Evolutionary conservation across 2,329 filamentous ascomycete genomes (phyloP), one percentile per base, ranked within the genome.

Genomic region (Ophiostoma novo-ulmi): DNA sequence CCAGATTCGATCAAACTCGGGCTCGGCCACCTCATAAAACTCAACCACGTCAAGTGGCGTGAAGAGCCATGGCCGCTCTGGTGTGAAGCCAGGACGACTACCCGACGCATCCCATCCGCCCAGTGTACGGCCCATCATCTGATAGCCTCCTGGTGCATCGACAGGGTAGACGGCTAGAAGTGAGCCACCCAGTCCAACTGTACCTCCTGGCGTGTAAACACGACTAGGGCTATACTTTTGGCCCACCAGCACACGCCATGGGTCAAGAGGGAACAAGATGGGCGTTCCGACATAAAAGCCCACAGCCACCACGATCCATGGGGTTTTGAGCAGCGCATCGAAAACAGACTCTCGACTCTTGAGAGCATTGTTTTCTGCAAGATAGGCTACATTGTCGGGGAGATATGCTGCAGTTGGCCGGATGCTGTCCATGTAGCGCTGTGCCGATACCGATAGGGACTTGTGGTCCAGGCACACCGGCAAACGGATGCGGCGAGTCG

Each of bases 31-130:
- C 70, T 82, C 80, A 73, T 86, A 84, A 76, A 84, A 88, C 0
- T 81, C 84, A 26, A 88, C 78, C 63, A 86, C 80, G 73, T 88
- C 86, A 72, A 88, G 86, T 72, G 87, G 83, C 67, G 83, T 79
- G 74, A 86, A 88, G 1, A 88, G 78, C 82, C 85, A 87, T 0
- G 86, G 85, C 38, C 77, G 74, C 0, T 80, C 76, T 0, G 79
- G 78, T 35, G 61, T 35, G 74, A 85, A 87, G 1, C 82, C 82
- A 0, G 78, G 77, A 73, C 86, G 86, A 73, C 80, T 83, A 0
- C 84, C 83, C 8, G 85, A 80, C 52, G 82, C 82, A 73, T 88
- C 86, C 65, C 84, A 83, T 20, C 83, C 82, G 0, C 84, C 83
- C 2, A 86, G 81, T 0, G 85, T 86, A 68, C 83, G 79, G 0